Percentiles rank a stretch among this genome's conserved stretches.
Conservation (phyloP, 1,284 basidiomycete species). For the Paramarasmius palmivorus region DNA sequence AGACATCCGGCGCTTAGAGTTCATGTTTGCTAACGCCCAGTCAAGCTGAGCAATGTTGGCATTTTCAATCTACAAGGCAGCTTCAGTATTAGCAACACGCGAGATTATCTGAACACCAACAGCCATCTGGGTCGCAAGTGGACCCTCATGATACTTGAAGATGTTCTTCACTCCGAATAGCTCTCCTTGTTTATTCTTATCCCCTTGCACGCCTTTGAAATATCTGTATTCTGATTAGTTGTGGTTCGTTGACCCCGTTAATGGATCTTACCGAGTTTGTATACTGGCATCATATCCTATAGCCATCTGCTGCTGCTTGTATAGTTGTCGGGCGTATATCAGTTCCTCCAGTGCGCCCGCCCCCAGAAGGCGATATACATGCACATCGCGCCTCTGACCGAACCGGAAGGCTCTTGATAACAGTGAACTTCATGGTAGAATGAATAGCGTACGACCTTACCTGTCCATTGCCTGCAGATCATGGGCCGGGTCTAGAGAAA, state of each 20-base stretch:
- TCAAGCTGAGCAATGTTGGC: constrained; percentile 71
- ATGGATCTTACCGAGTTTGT: constrained; percentile 61
- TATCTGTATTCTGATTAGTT: too few relatives aligned
- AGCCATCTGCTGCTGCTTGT: constrained; percentile 89
- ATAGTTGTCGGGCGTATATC: constrained; percentile 84
- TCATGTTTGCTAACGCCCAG: constrained; percentile 75
- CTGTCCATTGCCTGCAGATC: constrained; percentile 89
- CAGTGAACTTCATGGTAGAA: neutral
- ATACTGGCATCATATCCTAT: constrained; percentile 83
- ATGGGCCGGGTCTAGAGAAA: constrained; percentile 71
- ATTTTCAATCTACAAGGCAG: constrained; percentile 61
- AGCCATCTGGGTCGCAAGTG: constrained; percentile 70
- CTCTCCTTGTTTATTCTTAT: constrained; percentile 72
- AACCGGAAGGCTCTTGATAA: constrained; percentile 71
- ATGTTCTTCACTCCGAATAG: constrained; percentile 84
- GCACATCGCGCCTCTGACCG: constrained; percentile 85
- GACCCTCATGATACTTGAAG: constrained; percentile 75
- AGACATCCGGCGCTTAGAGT: constrained; percentile 41
- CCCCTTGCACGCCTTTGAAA: constrained; percentile 81
- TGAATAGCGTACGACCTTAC: constrained; percentile 18
- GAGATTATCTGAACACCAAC: constrained; percentile 33
- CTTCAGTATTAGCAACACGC: neutral
- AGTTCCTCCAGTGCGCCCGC: constrained; percentile 86
- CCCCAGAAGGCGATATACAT: constrained; percentile 82
- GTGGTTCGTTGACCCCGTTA: too few relatives aligned